Base-by-base conservation (phyloP, 257 asterid species). In the Agastache rugosa region DNA sequence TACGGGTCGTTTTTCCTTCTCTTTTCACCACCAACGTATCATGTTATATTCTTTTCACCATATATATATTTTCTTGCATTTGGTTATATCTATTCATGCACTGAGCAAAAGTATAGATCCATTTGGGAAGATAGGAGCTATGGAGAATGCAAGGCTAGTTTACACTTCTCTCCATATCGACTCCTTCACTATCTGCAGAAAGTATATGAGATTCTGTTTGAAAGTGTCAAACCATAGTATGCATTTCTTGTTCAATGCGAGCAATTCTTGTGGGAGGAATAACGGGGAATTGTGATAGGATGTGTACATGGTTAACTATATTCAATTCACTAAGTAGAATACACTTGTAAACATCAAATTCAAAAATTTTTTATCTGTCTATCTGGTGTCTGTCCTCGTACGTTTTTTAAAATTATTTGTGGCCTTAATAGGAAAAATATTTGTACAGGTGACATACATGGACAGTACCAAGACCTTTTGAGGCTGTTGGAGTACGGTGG, bases 401-500 rank as follows among this genome's bases (percentile, higher is more conserved):
- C 17, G n/a, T 34, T 15, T 37, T 2, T 19, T 20, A 4, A 2
- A 8, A 41, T 67, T 17, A 6, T 31, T 22, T 55, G 35, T 63
- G 8, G 58, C 27, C 20, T 67, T 80, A 29, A 79, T 25, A 45
- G 35, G 19, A 16, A 58, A 2, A 16, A 6, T 22, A 23, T 25
- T 71, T 11, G 42, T 75, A 14, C 85, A 91, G 97, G 97, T 68
- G 97, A 91, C 78, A 85, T 91, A 75, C 97, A 91, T 29, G 97
- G 97, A 17, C 97, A 91, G 71, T 91, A 89, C 82, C 92, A 86
- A 67, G 97, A 91, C 77, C 82, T 89, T 16, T 79, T 91, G 60
- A 85, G 88, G 79, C 83, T 89, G 2, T 91, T 91, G 20, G 97
- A 91, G 51, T 86, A 82, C 20, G 96, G 97, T 27, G 97, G 93